Evolutionary conservation across 2,329 filamentous ascomycete species (phyloP).

Genomic region (Penicillium sp.): DNA sequence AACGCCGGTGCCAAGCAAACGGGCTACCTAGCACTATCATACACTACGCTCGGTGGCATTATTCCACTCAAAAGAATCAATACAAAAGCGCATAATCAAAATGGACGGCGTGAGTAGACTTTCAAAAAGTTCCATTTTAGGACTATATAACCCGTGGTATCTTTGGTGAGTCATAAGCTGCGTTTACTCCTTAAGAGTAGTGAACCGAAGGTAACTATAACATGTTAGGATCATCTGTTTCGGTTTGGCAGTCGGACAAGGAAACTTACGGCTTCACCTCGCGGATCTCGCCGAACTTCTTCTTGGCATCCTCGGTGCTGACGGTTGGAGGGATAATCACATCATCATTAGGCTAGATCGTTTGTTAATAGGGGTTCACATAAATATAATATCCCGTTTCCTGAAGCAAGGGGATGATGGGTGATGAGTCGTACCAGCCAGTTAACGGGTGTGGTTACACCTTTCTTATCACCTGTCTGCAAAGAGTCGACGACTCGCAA

Average conservation of each 20-base stretch:
- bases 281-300: conserved; percentile 74
- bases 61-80: too few relatives aligned
- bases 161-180: conserved; percentile 12
- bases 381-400: too few relatives aligned
- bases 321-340: conserved; percentile 86
- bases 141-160: too few relatives aligned
- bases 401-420: too few relatives aligned
- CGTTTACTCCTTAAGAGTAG: conserved; percentile 36
- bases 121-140: too few relatives aligned
- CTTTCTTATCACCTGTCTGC: conserved; percentile 82
- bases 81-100: too few relatives aligned
- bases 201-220: conserved; percentile 41
- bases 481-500: conserved; percentile 76
- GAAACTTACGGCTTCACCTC: conserved; percentile 56
- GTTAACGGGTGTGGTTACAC: conserved; percentile 84
- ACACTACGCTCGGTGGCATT: too few relatives aligned
- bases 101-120: too few relatives aligned
- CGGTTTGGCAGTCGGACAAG: background rate
- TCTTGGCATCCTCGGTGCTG: conserved; percentile 79
- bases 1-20: too few relatives aligned
- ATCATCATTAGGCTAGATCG: conserved; percentile 52
- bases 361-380: too few relatives aligned
- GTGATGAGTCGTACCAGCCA: conserved; percentile 52
- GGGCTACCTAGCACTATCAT: too few relatives aligned
- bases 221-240: conserved; percentile 6